Base-by-base conservation (phyloP, 306 rosid genomes). In the Begonia fuchsioides region DNA sequence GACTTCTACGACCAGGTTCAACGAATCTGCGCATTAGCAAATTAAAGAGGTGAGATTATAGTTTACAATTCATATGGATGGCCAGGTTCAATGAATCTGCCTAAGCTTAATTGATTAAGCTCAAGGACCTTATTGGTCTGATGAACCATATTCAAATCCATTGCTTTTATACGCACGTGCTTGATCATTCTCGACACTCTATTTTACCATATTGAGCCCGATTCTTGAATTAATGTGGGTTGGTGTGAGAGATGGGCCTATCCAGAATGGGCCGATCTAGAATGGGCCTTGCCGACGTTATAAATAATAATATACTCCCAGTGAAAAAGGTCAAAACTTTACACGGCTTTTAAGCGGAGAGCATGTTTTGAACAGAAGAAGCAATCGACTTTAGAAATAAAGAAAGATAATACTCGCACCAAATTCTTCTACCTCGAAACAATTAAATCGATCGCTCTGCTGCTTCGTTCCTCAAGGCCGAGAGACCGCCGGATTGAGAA, bases 381-480 rank as follows among this genome's bases (percentile, higher is more conserved):
- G 20, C 17, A 18, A 54, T 13, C 58, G 15, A 20, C 43, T 10
- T 44, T 32, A 2, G 20, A 18, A 38, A 12, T 16, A 17, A 26
- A 54, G 35, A 9, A 8, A 15, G 6, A 44, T n/a, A 10, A 19
- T 5, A 26, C 35, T 26, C 8, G 35, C 3, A 26, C 5, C 35
- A 4, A 26, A 26, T 26, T 26, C 8, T 6, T 26, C 35, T 26
- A 8, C 35, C 32, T 20, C 61, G 51, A 41, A 55, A 45, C 43
- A 59, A 63, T 54, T 56, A 55, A 62, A 50, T 45, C 46, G 58
- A 51, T 53, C 47, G 35, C 13, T 58, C 32, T 44, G 56, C 56
- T 66, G 32, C 64, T 54, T 40, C 1, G 3, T 15, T 13, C 51
- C 12, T 18, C n/a, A 45, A 15, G 32, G 20, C 41, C n/a, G n/a